phyloP scores from a whole-genome alignment of 805 yeast species.

The Zygoascus ofunaensis region DNA sequence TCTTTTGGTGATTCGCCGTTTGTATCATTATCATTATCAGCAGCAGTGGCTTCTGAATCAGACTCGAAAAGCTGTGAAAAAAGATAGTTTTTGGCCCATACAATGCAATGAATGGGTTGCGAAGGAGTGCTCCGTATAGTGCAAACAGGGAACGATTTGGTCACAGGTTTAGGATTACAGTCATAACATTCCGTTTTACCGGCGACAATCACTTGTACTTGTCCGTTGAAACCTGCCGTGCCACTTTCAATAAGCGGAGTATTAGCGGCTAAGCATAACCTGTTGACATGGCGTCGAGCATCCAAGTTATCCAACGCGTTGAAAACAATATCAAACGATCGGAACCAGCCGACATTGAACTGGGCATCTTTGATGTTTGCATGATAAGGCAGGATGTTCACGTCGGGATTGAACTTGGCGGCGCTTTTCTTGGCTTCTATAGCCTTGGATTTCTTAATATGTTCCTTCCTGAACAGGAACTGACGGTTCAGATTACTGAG shows the following conservation, averaged over 20 bases:
- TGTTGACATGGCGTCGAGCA: conserved; percentile 85
- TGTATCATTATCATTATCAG: conserved; percentile 53
- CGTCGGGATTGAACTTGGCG: conserved; percentile 53
- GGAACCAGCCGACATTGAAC: conserved; percentile 72
- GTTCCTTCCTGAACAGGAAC: conserved; percentile 79
- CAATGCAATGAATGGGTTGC: conserved; percentile 90
- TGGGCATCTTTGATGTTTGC: conserved; percentile 78
- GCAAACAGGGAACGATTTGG: conserved; percentile 90
- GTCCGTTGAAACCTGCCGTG: conserved; percentile 91
- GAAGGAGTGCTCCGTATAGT: conserved; percentile 96
- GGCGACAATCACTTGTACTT: conserved; percentile 84
- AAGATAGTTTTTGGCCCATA: conserved; percentile 92
- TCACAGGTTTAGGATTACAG: conserved; percentile 78
- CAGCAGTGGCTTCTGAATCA: conserved; percentile 58
- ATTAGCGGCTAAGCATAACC: conserved; percentile 61
- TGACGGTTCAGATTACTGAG: conserved; percentile 88
- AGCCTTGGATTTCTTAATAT: conserved; percentile 82
- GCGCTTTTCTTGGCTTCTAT: conserved; percentile 80
- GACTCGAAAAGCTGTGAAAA: conserved; percentile 65
- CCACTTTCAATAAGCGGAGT: conserved; percentile 88
- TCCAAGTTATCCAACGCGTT: conserved; percentile 92
- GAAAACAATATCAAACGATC: conserved; percentile 66
- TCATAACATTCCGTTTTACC: conserved; percentile 85
- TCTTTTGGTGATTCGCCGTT: conserved; percentile 63
- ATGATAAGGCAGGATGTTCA: conserved; percentile 68